Evolutionary conservation across 805 yeast genomes (phyloP).

Genomic region (Pichia membranifaciens): DNA sequence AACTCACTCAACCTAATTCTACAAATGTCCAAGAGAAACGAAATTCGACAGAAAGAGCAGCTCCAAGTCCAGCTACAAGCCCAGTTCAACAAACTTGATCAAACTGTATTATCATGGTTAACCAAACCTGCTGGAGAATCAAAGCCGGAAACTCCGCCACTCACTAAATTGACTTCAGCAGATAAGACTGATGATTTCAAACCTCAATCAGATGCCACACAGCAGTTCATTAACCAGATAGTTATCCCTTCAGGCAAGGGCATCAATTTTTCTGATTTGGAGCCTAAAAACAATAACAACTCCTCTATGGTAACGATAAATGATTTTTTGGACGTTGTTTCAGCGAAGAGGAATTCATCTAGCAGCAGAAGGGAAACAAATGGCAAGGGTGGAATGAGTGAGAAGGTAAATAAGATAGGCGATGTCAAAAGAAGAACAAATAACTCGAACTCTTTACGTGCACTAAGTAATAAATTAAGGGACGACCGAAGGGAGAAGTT

Average conservation of each 20-base stretch:
- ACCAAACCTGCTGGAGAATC: slow-evolving; percentile 1
- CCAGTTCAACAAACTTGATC: slow-evolving; percentile 34
- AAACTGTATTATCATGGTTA: slow-evolving; percentile 38
- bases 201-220: no score
- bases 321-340: slow-evolving; percentile 11
- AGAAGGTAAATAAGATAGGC: slow-evolving; percentile 9
- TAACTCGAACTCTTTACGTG: slow-evolving; percentile 18
- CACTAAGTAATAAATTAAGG: slow-evolving; percentile 27
- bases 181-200: no score
- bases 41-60: slow-evolving; percentile 41
- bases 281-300: no score
- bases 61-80: slow-evolving; percentile 43
- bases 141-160: background rate
- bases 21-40: slow-evolving; percentile 30
- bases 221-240: slow-evolving; percentile 9
- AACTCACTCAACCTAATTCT: no score
- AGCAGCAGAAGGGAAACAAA: slow-evolving; percentile 11
- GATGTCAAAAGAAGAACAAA: slow-evolving; percentile 7
- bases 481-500: slow-evolving; percentile 17
- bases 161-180: background rate
- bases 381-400: slow-evolving; percentile 1
- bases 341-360: slow-evolving; percentile 20
- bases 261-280: slow-evolving; percentile 13
- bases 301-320: slow-evolving; percentile 5
- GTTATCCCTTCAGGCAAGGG: slow-evolving; percentile 27